Percentiles rank a stretch among this genome's conserved stretches.
Evolutionary conservation across 2,329 filamentous ascomycete genomes (phyloP).

Genomic region (Sporothrix dimorphospora): DNA sequence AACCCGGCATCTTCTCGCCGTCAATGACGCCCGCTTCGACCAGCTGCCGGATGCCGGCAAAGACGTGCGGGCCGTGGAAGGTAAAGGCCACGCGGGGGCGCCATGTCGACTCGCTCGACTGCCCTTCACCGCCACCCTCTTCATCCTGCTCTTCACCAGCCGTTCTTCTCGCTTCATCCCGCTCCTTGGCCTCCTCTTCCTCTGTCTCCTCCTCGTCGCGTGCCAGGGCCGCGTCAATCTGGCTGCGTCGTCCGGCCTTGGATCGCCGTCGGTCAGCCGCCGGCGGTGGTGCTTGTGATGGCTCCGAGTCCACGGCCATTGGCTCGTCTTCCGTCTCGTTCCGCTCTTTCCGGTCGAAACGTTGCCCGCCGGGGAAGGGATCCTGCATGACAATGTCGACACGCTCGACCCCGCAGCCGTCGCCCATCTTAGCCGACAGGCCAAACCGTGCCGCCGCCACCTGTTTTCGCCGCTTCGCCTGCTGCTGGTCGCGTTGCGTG

Average conservation of each 20-base stretch:
- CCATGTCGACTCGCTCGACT: slow-evolving; percentile 44
- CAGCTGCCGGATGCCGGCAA: slow-evolving; percentile 76
- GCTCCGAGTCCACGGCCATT: slow-evolving; percentile 31
- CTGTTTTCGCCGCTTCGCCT: slow-evolving; percentile 61
- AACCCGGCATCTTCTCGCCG: slow-evolving; percentile 78
- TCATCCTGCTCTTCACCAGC: slow-evolving; percentile 36
- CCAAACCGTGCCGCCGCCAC: slow-evolving; percentile 74
- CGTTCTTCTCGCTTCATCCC: slow-evolving; percentile 29
- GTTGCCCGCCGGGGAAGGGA: slow-evolving; percentile 48
- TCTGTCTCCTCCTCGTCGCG: slow-evolving; percentile 41
- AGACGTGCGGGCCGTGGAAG: slow-evolving; percentile 77
- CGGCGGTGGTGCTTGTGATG: background rate
- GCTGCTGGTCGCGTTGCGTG: slow-evolving; percentile 41
- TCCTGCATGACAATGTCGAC: slow-evolving; percentile 64
- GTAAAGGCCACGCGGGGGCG: slow-evolving; percentile 65
- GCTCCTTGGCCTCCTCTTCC: slow-evolving; percentile 38
- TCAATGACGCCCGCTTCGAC: slow-evolving; percentile 77
- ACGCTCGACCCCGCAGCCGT: slow-evolving; percentile 64
- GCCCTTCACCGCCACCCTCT: slow-evolving; percentile 36
- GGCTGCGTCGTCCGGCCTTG: slow-evolving; percentile 39
- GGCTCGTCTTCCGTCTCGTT: slow-evolving; percentile 8
- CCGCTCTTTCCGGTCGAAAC: slow-evolving; percentile 25
- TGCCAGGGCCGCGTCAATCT: slow-evolving; percentile 43
- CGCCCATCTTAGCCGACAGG: slow-evolving; percentile 55
- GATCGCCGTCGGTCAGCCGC: background rate